Evolutionary conservation across 441 rosid species (phyloP).

Genomic region (Rhodomyrtus psidioides): DNA sequence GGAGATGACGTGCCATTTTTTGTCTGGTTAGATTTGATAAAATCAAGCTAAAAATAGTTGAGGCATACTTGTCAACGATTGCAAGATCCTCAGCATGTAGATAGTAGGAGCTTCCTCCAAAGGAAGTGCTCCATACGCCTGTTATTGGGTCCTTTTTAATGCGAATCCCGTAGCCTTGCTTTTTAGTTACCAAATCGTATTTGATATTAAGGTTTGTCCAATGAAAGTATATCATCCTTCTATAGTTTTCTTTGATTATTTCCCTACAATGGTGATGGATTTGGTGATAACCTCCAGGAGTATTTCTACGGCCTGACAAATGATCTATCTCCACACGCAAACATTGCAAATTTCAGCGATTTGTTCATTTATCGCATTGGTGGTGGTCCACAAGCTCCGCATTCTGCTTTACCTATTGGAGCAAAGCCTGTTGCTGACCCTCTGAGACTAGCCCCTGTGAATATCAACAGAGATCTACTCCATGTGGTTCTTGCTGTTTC

Average conservation of each 20-base stretch:
- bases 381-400: constrained; percentile 85
- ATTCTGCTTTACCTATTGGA: constrained; percentile 72
- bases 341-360: constrained; percentile 52
- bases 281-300: constrained; percentile 32
- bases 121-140: background rate
- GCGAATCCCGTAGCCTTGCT: background rate
- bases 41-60: background rate
- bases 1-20: background rate
- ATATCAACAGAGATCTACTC: constrained; percentile 47
- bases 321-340: constrained; percentile 73
- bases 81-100: background rate
- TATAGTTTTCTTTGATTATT: background rate
- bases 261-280: background rate
- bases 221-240: background rate
- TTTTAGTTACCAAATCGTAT: background rate
- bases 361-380: constrained; percentile 69
- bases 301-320: constrained; percentile 73
- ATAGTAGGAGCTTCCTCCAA: background rate
- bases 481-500: constrained; percentile 83
- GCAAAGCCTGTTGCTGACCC: constrained; percentile 66
- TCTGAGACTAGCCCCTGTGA: constrained; percentile 52
- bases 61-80: background rate
- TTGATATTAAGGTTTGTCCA: background rate
- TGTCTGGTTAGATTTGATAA: background rate
- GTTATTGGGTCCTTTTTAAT: background rate